A percentile compares a stretch with the other conserved stretches of the same genome.
phyloP scores from a whole-genome alignment of 2,329 filamentous ascomycete genomes.

The Acrodontium crateriforme region DNA sequence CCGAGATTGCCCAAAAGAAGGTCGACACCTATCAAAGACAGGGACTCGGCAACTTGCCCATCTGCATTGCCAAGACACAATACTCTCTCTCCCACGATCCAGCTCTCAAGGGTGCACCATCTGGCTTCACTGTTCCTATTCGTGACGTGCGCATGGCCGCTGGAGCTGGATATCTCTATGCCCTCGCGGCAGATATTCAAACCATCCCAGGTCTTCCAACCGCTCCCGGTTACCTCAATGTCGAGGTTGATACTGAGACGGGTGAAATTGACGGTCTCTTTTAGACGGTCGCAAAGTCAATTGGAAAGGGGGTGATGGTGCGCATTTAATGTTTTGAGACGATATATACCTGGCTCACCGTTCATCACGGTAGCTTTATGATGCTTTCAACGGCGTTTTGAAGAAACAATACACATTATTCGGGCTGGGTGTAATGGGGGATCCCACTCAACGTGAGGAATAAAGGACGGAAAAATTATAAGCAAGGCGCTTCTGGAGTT shows the following conservation, averaged over 20 bases:
- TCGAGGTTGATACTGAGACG: conserved; percentile 50
- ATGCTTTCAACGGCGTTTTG: too few species aligned
- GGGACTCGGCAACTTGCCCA: conserved; percentile 82
- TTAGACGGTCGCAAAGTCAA: too few species aligned
- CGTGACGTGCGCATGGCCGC: conserved; percentile 87
- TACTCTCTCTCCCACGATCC: conserved; percentile 93
- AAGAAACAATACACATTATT: too few species aligned
- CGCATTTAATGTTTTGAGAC: too few species aligned
- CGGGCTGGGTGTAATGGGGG: too few species aligned
- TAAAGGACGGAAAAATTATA: too few species aligned
- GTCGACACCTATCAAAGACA: conserved; percentile 88
- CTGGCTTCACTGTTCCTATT: conserved; percentile 88
- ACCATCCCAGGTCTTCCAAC: conserved; percentile 94
- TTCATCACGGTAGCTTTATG: too few species aligned
- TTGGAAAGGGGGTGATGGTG: too few species aligned
- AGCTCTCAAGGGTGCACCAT: conserved; percentile 84
- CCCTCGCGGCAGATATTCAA: conserved; percentile 91
- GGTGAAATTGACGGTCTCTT: conserved; percentile 60
- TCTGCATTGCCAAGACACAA: conserved; percentile 96
- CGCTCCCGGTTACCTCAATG: conserved; percentile 87
- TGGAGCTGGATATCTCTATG: conserved; percentile 88
- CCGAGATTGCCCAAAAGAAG: conserved; percentile 88
- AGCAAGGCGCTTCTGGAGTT: too few species aligned
- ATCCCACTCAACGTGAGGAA: too few species aligned
- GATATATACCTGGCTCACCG: too few species aligned